These are phyloP conservation scores for Cupressus sempervirens DNA, from an alignment of 75 land plant species.

Conservation along the genomic window DNA sequence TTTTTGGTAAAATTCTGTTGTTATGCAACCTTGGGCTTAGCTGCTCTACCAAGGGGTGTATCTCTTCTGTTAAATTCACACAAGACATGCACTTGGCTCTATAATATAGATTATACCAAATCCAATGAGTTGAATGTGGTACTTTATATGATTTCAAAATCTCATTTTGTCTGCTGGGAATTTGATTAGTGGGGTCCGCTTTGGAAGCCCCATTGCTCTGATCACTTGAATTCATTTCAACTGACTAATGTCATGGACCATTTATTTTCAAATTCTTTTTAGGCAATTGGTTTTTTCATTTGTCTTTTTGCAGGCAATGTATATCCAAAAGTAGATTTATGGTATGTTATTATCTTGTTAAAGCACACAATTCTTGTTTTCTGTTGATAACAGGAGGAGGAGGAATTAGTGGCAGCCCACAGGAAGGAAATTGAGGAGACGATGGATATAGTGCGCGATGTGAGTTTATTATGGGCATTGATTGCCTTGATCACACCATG, in stretches of 20 bases:
- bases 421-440: slow-evolving; percentile 97
- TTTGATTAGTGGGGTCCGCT: not conserved
- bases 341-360: not conserved
- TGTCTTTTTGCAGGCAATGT: slow-evolving; percentile 2
- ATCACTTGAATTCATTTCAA: not conserved
- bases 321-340: not conserved
- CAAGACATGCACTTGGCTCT: not conserved
- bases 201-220: not conserved
- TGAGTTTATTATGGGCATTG: slow-evolving; percentile 28
- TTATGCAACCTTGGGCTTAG: not conserved
- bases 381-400: slow-evolving; percentile 72
- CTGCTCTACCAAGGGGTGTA: not conserved
- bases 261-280: not conserved
- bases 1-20: not conserved
- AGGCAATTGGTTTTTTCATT: not conserved
- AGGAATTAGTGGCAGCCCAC: slow-evolving; percentile 89
- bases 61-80: not conserved
- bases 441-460: slow-evolving; percentile 98
- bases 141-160: not conserved
- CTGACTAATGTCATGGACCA: not conserved
- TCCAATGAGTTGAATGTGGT: not conserved
- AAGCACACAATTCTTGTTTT: not conserved
- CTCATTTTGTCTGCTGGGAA: not conserved
- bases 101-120: not conserved
- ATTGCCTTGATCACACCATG: not conserved